phyloP scores from a whole-genome alignment of 176 grass and related monocot species.

The Chrysopogon serrulatus region DNA sequence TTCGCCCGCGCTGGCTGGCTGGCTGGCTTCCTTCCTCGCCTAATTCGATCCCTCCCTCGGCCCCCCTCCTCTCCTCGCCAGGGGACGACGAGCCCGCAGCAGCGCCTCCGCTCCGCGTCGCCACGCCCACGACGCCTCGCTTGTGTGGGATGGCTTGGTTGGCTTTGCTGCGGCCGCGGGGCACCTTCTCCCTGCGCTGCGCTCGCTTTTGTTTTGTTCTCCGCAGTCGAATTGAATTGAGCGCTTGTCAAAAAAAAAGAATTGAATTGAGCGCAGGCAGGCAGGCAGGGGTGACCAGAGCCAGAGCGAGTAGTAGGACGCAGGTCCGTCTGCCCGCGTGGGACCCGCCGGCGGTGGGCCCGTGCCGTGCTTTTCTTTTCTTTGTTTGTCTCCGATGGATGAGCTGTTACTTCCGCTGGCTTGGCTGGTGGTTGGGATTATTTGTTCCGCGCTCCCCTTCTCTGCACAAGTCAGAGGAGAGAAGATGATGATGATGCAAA shows the following conservation, averaged over 20 bases:
- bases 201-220: slow-evolving; percentile 27
- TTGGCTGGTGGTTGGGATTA: slow-evolving; percentile 23
- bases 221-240: slow-evolving; percentile 45
- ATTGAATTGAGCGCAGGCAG: slow-evolving; percentile 40
- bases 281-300: neutral
- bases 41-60: neutral
- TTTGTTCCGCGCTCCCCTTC: neutral
- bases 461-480: neutral
- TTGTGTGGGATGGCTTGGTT: neutral
- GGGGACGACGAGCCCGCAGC: neutral
- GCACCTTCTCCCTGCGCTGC: neutral
- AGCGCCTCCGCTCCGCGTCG: neutral
- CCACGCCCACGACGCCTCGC: neutral
- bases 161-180: slow-evolving; percentile 24
- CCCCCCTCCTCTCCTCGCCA: too few relatives aligned
- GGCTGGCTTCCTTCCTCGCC: too few relatives aligned
- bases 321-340: neutral
- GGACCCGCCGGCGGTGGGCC: neutral
- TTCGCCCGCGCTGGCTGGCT: neutral
- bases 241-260: too few relatives aligned
- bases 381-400: neutral
- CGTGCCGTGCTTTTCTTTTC: neutral
- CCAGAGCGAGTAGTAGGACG: neutral
- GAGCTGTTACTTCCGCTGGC: slow-evolving; percentile 39
- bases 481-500: neutral